Percentiles rank a stretch among this genome's conserved stretches.
These are phyloP conservation scores for Fraxinus paxiana DNA, from an alignment of 305 asterid genomes.

Conservation along the genomic window DNA sequence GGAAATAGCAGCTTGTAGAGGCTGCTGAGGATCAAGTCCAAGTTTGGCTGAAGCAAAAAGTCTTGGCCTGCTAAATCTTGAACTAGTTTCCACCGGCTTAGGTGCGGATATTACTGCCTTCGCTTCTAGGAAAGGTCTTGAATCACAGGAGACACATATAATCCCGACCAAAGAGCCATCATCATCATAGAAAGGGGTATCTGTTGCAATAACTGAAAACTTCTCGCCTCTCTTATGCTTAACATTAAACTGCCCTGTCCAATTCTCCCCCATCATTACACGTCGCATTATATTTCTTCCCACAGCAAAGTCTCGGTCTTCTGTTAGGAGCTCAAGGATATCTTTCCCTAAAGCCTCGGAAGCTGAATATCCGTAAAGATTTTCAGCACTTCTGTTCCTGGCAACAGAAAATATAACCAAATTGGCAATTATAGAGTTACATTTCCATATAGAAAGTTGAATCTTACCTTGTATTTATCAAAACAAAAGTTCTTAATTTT, in stretches of 20 bases:
- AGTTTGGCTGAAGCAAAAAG: slow-evolving; percentile 49
- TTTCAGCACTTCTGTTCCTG: slow-evolving; percentile 88
- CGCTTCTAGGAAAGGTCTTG: slow-evolving; percentile 54
- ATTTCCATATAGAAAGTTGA: neutral
- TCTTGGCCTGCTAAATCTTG: slow-evolving; percentile 45
- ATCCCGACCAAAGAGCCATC: slow-evolving; percentile 65
- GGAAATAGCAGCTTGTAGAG: slow-evolving; percentile 69
- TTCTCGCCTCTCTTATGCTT: slow-evolving; percentile 65
- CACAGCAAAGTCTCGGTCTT: slow-evolving; percentile 42
- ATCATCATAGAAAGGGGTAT: slow-evolving; percentile 86
- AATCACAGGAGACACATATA: slow-evolving; percentile 72
- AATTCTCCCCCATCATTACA: slow-evolving; percentile 62
- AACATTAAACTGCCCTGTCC: slow-evolving; percentile 93
- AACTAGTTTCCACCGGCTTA: slow-evolving; percentile 31
- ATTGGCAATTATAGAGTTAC: neutral
- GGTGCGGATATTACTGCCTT: slow-evolving; percentile 29
- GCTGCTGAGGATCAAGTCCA: slow-evolving; percentile 82
- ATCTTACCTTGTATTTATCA: neutral
- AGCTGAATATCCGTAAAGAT: slow-evolving; percentile 69
- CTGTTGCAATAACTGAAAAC: slow-evolving; percentile 57
- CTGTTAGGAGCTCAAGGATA: slow-evolving; percentile 56
- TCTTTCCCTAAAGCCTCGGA: slow-evolving; percentile 69
- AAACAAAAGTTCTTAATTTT: neutral
- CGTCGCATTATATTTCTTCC: slow-evolving; percentile 54
- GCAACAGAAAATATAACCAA: slow-evolving; percentile 6